Conservation (phyloP, 495 filamentous ascomycete species). For the Trichoderma gamsii region DNA sequence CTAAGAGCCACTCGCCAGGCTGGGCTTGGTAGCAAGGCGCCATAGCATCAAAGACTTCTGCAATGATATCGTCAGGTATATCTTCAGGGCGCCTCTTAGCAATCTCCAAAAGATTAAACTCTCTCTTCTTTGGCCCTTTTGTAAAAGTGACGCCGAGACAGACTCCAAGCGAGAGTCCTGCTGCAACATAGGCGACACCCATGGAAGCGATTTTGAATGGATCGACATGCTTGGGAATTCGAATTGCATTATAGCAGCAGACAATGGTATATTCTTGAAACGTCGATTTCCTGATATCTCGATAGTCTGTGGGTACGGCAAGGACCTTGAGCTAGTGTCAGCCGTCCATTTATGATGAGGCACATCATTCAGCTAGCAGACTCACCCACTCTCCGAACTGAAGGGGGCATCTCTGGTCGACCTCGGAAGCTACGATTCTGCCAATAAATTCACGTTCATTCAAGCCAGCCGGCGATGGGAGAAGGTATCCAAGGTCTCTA, state of each 20-base stretch:
- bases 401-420: slow-evolving; percentile 11
- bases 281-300: slow-evolving; percentile 60
- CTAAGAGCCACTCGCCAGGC: slow-evolving; percentile 53
- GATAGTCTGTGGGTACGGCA: slow-evolving; percentile 63
- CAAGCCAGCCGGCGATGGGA: slow-evolving; percentile 53
- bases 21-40: slow-evolving; percentile 27
- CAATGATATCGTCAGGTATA: neutral
- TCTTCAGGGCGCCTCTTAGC: neutral
- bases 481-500: slow-evolving; percentile 45
- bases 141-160: slow-evolving; percentile 26
- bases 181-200: slow-evolving; percentile 59
- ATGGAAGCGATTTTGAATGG: slow-evolving; percentile 51
- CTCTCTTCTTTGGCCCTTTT: neutral
- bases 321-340: slow-evolving; percentile 36
- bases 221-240: slow-evolving; percentile 43
- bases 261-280: slow-evolving; percentile 64
- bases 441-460: slow-evolving; percentile 57
- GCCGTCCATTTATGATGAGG: neutral
- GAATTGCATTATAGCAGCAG: slow-evolving; percentile 56
- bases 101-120: slow-evolving; percentile 5
- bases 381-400: slow-evolving; percentile 8
- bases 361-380: neutral
- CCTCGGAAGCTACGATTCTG: slow-evolving; percentile 34
- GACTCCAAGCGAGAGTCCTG: slow-evolving; percentile 52
- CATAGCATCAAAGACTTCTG: neutral